These are phyloP conservation scores for Rhodotorula sp. DNA, from an alignment of 1,284 basidiomycete genomes.

Conservation along the genomic window DNA sequence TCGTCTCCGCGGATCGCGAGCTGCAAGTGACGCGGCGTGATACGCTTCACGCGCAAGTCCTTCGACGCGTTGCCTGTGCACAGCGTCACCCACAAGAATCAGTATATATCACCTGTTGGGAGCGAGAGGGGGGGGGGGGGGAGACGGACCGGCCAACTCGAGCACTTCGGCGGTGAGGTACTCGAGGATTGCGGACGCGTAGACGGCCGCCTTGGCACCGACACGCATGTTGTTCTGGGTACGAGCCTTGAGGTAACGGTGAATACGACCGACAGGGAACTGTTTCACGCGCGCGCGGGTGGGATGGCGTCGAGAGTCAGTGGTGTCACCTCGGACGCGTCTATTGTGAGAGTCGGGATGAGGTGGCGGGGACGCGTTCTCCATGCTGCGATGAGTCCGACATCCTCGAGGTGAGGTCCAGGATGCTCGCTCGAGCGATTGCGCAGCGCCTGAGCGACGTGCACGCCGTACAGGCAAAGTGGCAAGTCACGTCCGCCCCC, in stretches of 20 bases:
- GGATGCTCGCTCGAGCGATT: background rate
- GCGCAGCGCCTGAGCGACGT: background rate
- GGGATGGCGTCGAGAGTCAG: background rate
- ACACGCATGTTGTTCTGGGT: conserved; percentile 92
- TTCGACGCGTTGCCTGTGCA: conserved; percentile 87
- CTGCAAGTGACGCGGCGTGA: conserved; percentile 89
- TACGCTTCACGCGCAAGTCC: conserved; percentile 92
- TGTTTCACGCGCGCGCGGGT: conserved; percentile 46
- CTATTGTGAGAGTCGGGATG: background rate
- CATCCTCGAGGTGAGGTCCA: no score
- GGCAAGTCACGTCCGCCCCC: background rate
- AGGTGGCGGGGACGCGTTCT: background rate
- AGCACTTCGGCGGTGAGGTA: conserved; percentile 88
- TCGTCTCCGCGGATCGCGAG: conserved; percentile 95
- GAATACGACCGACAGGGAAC: conserved; percentile 93
- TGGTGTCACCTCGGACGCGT: background rate
- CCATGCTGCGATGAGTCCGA: no score
- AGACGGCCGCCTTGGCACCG: conserved; percentile 88
- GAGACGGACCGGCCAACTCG: conserved; percentile 72
- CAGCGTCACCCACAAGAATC: no score
- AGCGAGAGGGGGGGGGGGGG: background rate
- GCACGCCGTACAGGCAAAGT: background rate
- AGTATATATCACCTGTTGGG: no score
- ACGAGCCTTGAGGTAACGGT: conserved; percentile 88
- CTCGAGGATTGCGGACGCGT: conserved; percentile 86